phyloP scores from a whole-genome alignment of 257 asterid genomes.

The Cordia subcordata region DNA sequence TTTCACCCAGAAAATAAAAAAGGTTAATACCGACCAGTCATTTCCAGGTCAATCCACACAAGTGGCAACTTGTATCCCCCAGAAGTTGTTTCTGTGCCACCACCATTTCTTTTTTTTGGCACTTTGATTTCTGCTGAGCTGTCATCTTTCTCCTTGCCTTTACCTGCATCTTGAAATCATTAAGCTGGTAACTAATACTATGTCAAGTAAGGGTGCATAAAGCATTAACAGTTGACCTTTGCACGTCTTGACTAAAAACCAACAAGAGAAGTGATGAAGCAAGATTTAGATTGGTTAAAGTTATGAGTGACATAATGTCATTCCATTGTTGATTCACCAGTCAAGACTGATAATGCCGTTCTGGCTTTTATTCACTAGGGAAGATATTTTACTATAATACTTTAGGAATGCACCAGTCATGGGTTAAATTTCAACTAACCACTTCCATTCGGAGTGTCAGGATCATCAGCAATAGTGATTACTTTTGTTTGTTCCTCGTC shows the following conservation, averaged over 20 bases:
- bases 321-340: background rate
- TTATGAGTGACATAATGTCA: background rate
- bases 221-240: background rate
- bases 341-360: background rate
- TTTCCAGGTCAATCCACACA: slow-evolving; percentile 96
- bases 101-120: slow-evolving; percentile 23
- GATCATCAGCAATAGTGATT: slow-evolving; percentile 23
- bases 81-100: slow-evolving; percentile 18
- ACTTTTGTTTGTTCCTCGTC: slow-evolving; percentile 15
- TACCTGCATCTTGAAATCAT: slow-evolving; percentile 27
- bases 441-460: slow-evolving; percentile 15
- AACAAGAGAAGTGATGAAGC: background rate
- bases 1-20: slow-evolving; percentile 3
- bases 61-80: slow-evolving; percentile 70
- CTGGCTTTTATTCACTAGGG: background rate
- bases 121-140: slow-evolving; percentile 26
- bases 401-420: background rate
- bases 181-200: background rate
- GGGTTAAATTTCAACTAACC: slow-evolving; percentile 11
- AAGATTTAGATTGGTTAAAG: background rate
- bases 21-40: slow-evolving; percentile 60
- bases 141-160: slow-evolving; percentile 26
- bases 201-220: background rate
- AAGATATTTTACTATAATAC: background rate
- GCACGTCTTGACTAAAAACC: background rate